Evolutionary conservation across 495 filamentous ascomycete species (phyloP).

Genomic region (Neurospora terricola): DNA sequence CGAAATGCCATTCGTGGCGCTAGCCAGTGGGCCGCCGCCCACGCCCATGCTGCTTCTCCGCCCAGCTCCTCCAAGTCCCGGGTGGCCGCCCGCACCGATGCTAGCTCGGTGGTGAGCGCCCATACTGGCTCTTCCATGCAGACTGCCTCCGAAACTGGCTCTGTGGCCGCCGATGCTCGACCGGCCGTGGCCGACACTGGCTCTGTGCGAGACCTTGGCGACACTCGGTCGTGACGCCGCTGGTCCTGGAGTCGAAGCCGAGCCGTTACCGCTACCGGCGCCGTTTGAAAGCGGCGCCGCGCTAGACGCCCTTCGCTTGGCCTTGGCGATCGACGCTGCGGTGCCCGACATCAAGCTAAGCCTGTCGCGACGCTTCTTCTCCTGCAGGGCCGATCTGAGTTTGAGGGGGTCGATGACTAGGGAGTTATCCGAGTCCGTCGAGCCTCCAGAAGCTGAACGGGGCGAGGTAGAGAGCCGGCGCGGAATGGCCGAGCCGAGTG

Average conservation of each 20-base stretch:
- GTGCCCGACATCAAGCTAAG: slow-evolving; percentile 24
- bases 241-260: slow-evolving; percentile 13
- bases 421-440: slow-evolving; percentile 31
- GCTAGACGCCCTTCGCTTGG: slow-evolving; percentile 21
- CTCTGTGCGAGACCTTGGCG: not conserved
- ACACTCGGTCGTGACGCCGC: not conserved
- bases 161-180: not conserved
- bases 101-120: not conserved
- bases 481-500: slow-evolving; percentile 7
- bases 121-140: not conserved
- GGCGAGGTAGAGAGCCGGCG: slow-evolving; percentile 7
- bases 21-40: slow-evolving; percentile 19
- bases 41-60: not conserved
- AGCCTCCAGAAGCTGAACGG: slow-evolving; percentile 16
- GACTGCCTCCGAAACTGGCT: not conserved
- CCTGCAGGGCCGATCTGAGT: slow-evolving; percentile 35
- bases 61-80: not conserved
- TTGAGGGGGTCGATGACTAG: slow-evolving; percentile 32
- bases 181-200: not conserved
- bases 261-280: slow-evolving; percentile 15
- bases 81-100: not conserved
- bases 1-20: slow-evolving; percentile 37
- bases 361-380: slow-evolving; percentile 32
- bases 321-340: slow-evolving; percentile 16
- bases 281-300: not conserved